Conservation (phyloP, 208 protist species). For the Leishmania tropica region DNA sequence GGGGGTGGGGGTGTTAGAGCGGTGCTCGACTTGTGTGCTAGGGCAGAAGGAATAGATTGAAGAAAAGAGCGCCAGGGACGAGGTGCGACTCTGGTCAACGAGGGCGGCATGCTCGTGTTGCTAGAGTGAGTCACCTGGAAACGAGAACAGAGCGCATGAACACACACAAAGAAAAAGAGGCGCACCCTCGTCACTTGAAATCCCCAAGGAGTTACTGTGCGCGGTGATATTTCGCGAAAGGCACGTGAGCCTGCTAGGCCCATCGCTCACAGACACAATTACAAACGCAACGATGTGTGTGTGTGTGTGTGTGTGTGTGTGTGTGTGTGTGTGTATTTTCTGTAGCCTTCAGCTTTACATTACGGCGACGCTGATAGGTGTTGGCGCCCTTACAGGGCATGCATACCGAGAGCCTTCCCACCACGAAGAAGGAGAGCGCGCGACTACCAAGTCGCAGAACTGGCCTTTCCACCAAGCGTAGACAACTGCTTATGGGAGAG, state of each 20-base stretch:
- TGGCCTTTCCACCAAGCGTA: neutral
- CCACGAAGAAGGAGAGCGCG: neutral
- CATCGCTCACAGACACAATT: neutral
- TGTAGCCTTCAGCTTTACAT: neutral
- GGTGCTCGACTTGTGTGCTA: neutral
- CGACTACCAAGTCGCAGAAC: neutral
- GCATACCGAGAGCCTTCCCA: neutral
- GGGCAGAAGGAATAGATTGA: neutral
- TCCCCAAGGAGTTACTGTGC: neutral
- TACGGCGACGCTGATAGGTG: neutral
- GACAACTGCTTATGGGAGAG: neutral
- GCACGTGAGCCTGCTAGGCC: neutral
- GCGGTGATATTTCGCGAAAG: neutral
- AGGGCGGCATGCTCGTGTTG: neutral
- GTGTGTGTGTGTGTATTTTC: no score
- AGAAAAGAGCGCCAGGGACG: neutral
- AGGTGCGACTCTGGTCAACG: neutral
- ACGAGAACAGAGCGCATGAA: neutral
- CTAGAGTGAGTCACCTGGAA: neutral
- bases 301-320: no score
- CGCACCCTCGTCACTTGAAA: neutral
- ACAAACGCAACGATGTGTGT: no score
- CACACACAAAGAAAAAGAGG: neutral
- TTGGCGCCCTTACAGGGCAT: neutral
- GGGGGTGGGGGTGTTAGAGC: neutral